phyloP scores from a whole-genome alignment of 192 early-diverging fungal species.

The Rhizoclosmatium globosum region DNA sequence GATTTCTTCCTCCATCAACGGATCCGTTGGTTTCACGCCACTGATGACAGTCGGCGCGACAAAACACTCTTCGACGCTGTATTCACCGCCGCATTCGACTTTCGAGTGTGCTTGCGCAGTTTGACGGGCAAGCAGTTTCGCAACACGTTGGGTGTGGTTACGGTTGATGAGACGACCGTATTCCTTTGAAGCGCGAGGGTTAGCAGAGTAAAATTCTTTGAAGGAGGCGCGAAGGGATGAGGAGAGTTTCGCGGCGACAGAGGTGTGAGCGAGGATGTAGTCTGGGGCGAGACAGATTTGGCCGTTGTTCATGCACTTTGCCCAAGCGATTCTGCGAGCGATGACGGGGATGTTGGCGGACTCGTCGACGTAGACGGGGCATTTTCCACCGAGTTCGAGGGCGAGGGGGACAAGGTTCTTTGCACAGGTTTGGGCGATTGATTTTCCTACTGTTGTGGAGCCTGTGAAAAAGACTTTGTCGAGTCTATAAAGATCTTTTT shows the following conservation, averaged over 20 bases:
- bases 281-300: constrained; percentile 91
- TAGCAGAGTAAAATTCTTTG: constrained; percentile 35
- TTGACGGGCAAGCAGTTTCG: constrained; percentile 57
- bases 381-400: constrained; percentile 96
- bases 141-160: constrained; percentile 76
- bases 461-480: constrained; percentile 97
- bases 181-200: constrained; percentile 59
- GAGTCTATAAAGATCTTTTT: constrained; percentile 28
- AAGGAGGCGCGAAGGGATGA: constrained; percentile 53
- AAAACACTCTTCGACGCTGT: constrained; percentile 68
- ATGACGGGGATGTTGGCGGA: constrained; percentile 62
- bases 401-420: constrained; percentile 80
- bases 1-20: constrained; percentile 74
- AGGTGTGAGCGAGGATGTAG: constrained; percentile 76
- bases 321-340: constrained; percentile 79
- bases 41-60: constrained; percentile 84
- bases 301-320: constrained; percentile 85
- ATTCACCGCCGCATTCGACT: constrained; percentile 60
- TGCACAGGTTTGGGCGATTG: constrained; percentile 83
- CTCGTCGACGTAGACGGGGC: constrained; percentile 63
- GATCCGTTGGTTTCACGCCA: constrained; percentile 39
- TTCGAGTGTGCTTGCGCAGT: constrained; percentile 25
- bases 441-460: constrained; percentile 75
- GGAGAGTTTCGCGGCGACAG: constrained; percentile 65
- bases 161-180: constrained; percentile 78